Base-by-base conservation (phyloP, 352 stramenopile genomes). In the Albugo candida region DNA sequence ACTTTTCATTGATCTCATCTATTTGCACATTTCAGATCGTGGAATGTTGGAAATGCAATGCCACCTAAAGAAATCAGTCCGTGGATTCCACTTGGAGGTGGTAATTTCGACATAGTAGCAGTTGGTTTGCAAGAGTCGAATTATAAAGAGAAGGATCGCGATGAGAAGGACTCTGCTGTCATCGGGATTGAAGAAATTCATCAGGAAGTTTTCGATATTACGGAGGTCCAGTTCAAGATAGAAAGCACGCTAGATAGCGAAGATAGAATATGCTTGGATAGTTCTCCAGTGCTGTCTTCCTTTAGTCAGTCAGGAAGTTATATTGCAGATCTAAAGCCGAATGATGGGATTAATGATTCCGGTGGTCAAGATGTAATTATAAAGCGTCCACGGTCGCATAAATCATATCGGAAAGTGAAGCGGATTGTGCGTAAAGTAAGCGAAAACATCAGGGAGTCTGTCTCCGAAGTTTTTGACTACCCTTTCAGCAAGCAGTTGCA, bases 41-140 rank as follows among this genome's bases (percentile, higher is more conserved):
- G 79, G 79, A 92, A 92, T 45, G 67, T 92, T 5, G 79, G 79
- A 40, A 92, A 92, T 48, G 73, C 71, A 8, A 82, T 81, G 70
- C 73, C 76, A 18, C 73, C 76, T 1, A 77, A 78, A 48, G 57
- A 63, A 41, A 52, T 93, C 43, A 44, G 57, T 40, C 49, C 70
- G 37, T 92, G 81, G 81, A 73, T 93, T 36, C 81, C 78, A 4
- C 58, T 69, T 37, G 69, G 65, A n/a, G 76, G 81, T 14, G 78
- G 72, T 0, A 70, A 73, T 45, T 88, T 79, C 42, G 81, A 93
- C 53, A 70, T 93, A 11, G 73, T 93, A n/a, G 74, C 63, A 0
- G 62, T 93, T 16, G 76, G 76, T 0, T 58, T 91, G 5, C 77
- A 93, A 47, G 77, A 93, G 52, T 87, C 71, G 55, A 77, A 68